phyloP scores from a whole-genome alignment of 768 basidiomycete genomes.

The Naganishia vishniacii region DNA sequence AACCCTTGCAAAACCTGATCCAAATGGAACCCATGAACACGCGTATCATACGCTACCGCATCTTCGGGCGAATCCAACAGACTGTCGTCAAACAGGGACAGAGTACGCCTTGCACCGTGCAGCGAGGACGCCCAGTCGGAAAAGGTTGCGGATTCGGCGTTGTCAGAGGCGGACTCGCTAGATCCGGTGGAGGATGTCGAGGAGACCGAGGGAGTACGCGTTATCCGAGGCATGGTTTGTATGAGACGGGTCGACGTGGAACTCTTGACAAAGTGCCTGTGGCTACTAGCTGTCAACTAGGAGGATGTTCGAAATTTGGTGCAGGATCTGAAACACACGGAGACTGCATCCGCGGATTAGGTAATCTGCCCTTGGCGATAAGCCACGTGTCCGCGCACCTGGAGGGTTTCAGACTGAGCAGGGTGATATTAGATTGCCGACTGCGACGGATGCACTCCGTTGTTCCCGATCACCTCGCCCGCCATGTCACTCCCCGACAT shows the following conservation, averaged over 20 bases:
- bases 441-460: too few species aligned
- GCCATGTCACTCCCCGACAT: slow-evolving; percentile 13
- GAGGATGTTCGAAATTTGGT: slow-evolving; percentile 11
- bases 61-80: slow-evolving; percentile 33
- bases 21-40: slow-evolving; percentile 32
- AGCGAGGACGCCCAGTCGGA: slow-evolving; percentile 25
- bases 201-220: slow-evolving; percentile 10
- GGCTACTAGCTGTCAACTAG: too few species aligned
- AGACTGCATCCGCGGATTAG: slow-evolving; percentile 10
- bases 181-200: slow-evolving; percentile 17
- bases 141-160: slow-evolving; percentile 23
- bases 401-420: not conserved
- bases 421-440: too few species aligned
- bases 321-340: slow-evolving; percentile 6
- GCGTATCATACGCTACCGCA: slow-evolving; percentile 35
- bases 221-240: slow-evolving; percentile 13
- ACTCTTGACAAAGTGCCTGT: too few species aligned
- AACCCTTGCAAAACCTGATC: slow-evolving; percentile 25
- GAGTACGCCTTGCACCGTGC: slow-evolving; percentile 24
- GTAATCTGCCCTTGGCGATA: not conserved
- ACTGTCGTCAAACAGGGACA: slow-evolving; percentile 32
- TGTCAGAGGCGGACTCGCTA: slow-evolving; percentile 20
- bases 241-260: too few species aligned
- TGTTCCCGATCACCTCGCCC: not conserved
- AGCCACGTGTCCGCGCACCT: slow-evolving; percentile 2